phyloP scores from a whole-genome alignment of 169 alveolate genomes.

The Theileria luwenshuni region DNA sequence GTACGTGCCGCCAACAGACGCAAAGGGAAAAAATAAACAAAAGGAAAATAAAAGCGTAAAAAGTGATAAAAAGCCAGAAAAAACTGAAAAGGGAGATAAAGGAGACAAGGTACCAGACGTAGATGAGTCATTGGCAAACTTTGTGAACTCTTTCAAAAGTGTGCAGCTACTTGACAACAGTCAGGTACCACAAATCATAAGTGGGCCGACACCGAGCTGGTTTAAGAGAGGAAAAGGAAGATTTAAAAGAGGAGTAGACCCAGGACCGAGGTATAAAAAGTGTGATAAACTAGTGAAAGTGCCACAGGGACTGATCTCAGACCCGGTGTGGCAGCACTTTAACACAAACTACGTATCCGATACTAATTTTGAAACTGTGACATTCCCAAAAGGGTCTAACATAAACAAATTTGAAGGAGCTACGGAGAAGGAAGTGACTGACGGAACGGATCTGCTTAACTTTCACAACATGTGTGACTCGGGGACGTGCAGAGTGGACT shows the following conservation, averaged over 20 bases:
- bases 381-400: not conserved
- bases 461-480: constrained; percentile 46
- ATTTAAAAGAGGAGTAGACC: constrained; percentile 48
- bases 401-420: not conserved
- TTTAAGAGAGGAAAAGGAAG: constrained; percentile 12
- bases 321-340: constrained; percentile 61
- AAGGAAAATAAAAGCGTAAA: constrained; percentile 3
- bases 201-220: constrained; percentile 66
- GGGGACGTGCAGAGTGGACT: constrained; percentile 56
- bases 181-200: constrained; percentile 53
- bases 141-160: constrained; percentile 25
- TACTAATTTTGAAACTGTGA: not conserved
- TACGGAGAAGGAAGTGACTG: not conserved
- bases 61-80: constrained; percentile 4
- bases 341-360: constrained; percentile 17
- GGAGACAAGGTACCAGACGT: not conserved
- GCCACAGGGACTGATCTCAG: constrained; percentile 42
- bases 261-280: constrained; percentile 30
- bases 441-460: constrained; percentile 24
- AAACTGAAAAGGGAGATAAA: not conserved
- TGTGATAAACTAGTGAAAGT: constrained; percentile 9
- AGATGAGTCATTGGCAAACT: constrained; percentile 22
- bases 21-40: not conserved
- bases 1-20: constrained; percentile 31
- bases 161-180: constrained; percentile 23